These are phyloP conservation scores for Agapanthus africanus DNA, from an alignment of 106 monocot genomes.

Conservation along the genomic window DNA sequence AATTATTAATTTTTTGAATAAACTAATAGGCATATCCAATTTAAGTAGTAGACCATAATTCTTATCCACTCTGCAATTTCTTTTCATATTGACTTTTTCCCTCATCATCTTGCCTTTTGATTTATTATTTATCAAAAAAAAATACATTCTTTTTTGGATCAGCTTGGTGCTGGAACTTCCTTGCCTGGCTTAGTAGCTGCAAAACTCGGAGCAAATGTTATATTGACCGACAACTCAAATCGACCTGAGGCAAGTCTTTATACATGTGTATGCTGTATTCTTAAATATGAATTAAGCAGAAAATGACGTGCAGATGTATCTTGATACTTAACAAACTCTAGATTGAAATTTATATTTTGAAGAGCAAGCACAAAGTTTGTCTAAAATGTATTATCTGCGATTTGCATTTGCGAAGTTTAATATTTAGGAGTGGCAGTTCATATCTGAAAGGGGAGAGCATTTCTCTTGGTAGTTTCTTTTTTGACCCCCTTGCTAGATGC, in stretches of 20 bases:
- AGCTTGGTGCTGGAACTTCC: constrained; percentile 95
- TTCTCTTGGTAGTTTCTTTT: too few species aligned
- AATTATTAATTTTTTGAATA: too few species aligned
- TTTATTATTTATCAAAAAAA: not conserved
- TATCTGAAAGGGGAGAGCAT: not conserved
- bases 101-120: not conserved
- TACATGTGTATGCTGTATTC: not conserved
- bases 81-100: not conserved
- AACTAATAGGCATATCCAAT: too few species aligned
- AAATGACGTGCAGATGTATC: not conserved
- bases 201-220: constrained; percentile 77
- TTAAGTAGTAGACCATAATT: too few species aligned
- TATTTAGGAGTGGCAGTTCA: not conserved
- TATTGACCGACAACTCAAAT: constrained; percentile 58
- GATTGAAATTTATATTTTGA: not conserved
- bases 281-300: not conserved
- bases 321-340: not conserved
- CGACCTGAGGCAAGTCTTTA: constrained; percentile 32
- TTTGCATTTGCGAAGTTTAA: not conserved
- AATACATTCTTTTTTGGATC: constrained; percentile 9
- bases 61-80: too few species aligned
- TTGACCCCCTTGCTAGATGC: too few species aligned
- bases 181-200: constrained; percentile 92
- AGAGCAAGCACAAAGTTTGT: not conserved
- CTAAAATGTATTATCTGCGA: not conserved